Conservation (phyloP, 2,329 filamentous ascomycete species). For the Colletotrichum viniferum region DNA sequence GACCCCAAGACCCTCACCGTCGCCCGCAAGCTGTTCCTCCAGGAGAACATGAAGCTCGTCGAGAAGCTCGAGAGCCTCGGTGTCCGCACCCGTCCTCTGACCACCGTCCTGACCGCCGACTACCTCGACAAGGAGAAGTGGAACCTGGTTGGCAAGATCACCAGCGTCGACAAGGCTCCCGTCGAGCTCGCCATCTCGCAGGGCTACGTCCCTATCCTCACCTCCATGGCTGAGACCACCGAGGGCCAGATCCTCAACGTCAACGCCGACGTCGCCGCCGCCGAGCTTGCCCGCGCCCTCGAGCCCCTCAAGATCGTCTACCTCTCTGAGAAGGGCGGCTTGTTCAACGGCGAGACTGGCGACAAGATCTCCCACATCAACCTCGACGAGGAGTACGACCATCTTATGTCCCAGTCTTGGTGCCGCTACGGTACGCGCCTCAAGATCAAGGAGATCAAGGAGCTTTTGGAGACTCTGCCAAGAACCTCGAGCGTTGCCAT, state of each 20-base stretch:
- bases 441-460: conserved; percentile 98
- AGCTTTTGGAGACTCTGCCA: conserved; percentile 85
- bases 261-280: conserved; percentile 95
- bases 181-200: conserved; percentile 92
- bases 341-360: conserved; percentile 92
- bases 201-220: conserved; percentile 90
- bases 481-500: conserved; percentile 95
- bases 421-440: conserved; percentile 92
- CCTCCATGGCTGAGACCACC: conserved; percentile 92
- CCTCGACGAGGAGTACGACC: conserved; percentile 93
- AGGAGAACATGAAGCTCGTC: conserved; percentile 93
- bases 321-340: conserved; percentile 94
- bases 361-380: conserved; percentile 98
- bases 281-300: conserved; percentile 85
- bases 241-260: conserved; percentile 96
- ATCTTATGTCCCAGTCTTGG: conserved; percentile 93
- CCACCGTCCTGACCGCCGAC: conserved; percentile 89
- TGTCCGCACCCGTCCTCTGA: conserved; percentile 87
- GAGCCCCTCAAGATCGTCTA: conserved; percentile 98
- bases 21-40: conserved; percentile 89
- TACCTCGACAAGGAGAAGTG: conserved; percentile 98
- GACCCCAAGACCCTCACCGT: conserved; percentile 93
- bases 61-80: conserved; percentile 90
- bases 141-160: conserved; percentile 94
- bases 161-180: conserved; percentile 84